A percentile compares a stretch with the other conserved stretches of the same genome.
phyloP scores from a whole-genome alignment of 208 protist species.

The Phytomonas francai region DNA sequence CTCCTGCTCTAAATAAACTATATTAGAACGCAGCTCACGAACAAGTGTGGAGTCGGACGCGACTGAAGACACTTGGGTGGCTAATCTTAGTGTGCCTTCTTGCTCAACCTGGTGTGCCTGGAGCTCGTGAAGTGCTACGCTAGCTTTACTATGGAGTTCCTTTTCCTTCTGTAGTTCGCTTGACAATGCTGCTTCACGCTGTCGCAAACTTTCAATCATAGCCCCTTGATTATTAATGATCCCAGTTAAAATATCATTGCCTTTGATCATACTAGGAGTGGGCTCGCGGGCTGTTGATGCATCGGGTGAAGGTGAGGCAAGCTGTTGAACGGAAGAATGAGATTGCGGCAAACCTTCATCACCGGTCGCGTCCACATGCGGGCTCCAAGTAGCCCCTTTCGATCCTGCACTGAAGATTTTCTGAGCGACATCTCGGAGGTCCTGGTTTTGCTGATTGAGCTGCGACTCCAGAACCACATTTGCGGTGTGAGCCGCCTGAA shows the following conservation, averaged over 20 bases:
- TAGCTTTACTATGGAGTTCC: conserved; percentile 21
- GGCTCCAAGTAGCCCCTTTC: neutral
- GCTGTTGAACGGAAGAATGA: neutral
- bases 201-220: conserved; percentile 70
- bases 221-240: conserved; percentile 65
- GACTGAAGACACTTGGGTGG: conserved; percentile 25
- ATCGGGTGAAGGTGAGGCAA: neutral
- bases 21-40: conserved; percentile 57
- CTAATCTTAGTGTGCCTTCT: conserved; percentile 36
- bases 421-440: conserved; percentile 8
- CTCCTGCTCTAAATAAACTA: conserved; percentile 41
- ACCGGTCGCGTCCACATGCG: neutral
- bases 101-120: conserved; percentile 45
- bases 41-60: conserved; percentile 31
- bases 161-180: conserved; percentile 48
- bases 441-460: conserved; percentile 49
- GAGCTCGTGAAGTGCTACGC: conserved; percentile 38
- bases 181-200: conserved; percentile 57
- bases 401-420: neutral
- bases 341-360: neutral
- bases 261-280: conserved; percentile 8
- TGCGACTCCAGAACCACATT: conserved; percentile 73
- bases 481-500: conserved; percentile 45
- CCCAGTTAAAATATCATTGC: conserved; percentile 28
- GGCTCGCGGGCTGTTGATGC: neutral